Percentiles rank a stretch among this genome's conserved stretches.
phyloP scores from a whole-genome alignment of 768 basidiomycete genomes.

The Russula lepida region DNA sequence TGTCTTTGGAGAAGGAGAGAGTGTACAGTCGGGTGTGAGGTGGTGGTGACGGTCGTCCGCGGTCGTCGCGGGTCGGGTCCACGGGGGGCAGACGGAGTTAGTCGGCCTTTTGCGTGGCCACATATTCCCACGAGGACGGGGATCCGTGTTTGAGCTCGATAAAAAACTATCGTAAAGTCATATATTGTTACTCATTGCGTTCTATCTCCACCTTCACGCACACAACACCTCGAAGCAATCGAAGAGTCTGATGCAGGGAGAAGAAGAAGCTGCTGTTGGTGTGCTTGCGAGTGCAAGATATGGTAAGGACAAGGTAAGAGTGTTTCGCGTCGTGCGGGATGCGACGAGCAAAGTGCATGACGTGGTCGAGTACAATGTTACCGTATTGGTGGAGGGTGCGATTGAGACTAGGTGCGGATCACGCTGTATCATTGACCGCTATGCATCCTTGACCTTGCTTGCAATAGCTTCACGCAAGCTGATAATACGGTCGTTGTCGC shows the following conservation, averaged over 20 bases:
- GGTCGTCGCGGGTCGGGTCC: neutral
- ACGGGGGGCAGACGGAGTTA: too few species aligned
- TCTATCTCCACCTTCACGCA: neutral
- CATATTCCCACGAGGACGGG: neutral
- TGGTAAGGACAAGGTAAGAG: constrained; percentile 84
- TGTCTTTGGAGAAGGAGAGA: neutral
- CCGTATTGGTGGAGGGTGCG: constrained; percentile 73
- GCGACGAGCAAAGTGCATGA: constrained; percentile 49
- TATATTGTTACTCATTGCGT: neutral
- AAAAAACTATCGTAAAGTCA: too few species aligned
- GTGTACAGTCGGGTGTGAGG: neutral
- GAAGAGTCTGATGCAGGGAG: neutral
- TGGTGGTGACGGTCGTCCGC: neutral
- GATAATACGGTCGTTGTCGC: constrained; percentile 86
- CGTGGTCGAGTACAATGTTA: constrained; percentile 80
- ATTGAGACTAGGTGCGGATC: constrained; percentile 57
- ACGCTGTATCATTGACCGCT: too few species aligned
- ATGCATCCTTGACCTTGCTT: neutral
- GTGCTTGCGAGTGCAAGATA: constrained; percentile 51
- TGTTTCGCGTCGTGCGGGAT: constrained; percentile 72
- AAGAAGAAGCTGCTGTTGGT: neutral
- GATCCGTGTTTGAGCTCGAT: too few species aligned
- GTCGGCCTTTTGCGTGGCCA: neutral
- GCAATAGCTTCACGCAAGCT: constrained; percentile 70
- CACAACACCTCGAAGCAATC: neutral